Evolutionary conservation across 345 rosid species (phyloP), one percentile per base, ranked within the genome.

Genomic region (Sisymbrium altissimum): DNA sequence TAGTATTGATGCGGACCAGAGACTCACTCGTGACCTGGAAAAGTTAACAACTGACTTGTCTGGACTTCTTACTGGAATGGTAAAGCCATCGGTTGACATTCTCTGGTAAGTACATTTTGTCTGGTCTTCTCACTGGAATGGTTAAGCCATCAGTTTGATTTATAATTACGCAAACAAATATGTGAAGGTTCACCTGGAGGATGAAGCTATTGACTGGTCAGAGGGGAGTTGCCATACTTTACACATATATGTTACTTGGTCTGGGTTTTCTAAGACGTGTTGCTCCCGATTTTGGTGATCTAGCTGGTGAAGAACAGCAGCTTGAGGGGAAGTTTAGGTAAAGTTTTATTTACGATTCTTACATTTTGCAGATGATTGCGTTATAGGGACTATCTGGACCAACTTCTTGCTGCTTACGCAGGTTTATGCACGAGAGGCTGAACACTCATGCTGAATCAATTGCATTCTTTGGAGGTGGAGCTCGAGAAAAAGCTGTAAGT

Each of bases 391-490:
- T 45, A 40, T 30, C 60, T 44, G 63, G 36, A 82, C 58, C 41
- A 71, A 69, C 66, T 39, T 41, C 11, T n/a, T 61, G 13, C 14
- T 73, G 72, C 48, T 11, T 68, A 32, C 63, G 64, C 67, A 95
- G 99, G 93, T 95, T 95, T 87, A 92, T 95, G 99, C 99, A 92
- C 81, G 99, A 95, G 84, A 90, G 99, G 72, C 76, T 95, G 80
- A 85, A 93, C 52, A 86, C 90, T 9, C 99, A 95, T 87, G 99
- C 98, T n/a, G 99, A 95, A 74, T 95, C 98, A 54, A 83, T 95
- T 69, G 99, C 99, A 64, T 95, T 95, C 86, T 95, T 95, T 86
- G 99, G 99, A 77, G 99, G 99, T 63, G 99, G 99, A 74, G 85
- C 91, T 56, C 87, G 98, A 80, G 99, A 95, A 85, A 92, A 88